Evolutionary conservation across 2,329 filamentous ascomycete species (phyloP).

Genomic region (Phoma sp.): DNA sequence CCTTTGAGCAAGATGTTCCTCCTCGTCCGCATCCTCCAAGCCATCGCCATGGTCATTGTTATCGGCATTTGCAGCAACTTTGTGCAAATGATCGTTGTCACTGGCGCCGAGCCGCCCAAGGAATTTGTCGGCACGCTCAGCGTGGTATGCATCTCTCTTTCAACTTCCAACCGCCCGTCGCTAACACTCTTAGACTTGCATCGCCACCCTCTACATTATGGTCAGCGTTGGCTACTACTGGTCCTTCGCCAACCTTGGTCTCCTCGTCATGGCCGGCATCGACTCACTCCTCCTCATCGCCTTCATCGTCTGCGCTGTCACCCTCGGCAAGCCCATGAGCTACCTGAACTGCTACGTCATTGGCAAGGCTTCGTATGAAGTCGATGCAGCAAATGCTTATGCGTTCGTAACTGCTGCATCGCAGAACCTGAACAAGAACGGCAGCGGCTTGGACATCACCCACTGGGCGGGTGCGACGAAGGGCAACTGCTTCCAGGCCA

Average conservation of each 20-base stretch:
- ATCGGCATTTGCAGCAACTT: slow-evolving; percentile 86
- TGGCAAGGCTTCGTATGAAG: slow-evolving; percentile 54
- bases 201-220: slow-evolving; percentile 77
- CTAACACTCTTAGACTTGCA: slow-evolving; percentile 66
- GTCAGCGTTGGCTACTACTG: slow-evolving; percentile 79
- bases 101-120: slow-evolving; percentile 70
- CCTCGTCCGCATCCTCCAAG: slow-evolving; percentile 73
- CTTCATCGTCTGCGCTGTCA: slow-evolving; percentile 77
- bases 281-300: slow-evolving; percentile 78
- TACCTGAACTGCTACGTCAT: slow-evolving; percentile 74
- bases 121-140: slow-evolving; percentile 80
- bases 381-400: slow-evolving; percentile 57
- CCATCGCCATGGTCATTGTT: slow-evolving; percentile 74
- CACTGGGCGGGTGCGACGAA: slow-evolving; percentile 68
- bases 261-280: slow-evolving; percentile 72
- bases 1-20: slow-evolving; percentile 79
- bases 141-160: slow-evolving; percentile 67
- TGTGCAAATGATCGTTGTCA: slow-evolving; percentile 75
- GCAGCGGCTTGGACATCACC: slow-evolving; percentile 53
- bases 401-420: slow-evolving; percentile 62
- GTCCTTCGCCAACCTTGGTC: slow-evolving; percentile 77
- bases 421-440: slow-evolving; percentile 60
- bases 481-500: slow-evolving; percentile 80
- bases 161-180: neutral
- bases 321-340: slow-evolving; percentile 81